Evolutionary conservation across 768 basidiomycete genomes (phyloP).

Genomic region (Tylopilus felleus): DNA sequence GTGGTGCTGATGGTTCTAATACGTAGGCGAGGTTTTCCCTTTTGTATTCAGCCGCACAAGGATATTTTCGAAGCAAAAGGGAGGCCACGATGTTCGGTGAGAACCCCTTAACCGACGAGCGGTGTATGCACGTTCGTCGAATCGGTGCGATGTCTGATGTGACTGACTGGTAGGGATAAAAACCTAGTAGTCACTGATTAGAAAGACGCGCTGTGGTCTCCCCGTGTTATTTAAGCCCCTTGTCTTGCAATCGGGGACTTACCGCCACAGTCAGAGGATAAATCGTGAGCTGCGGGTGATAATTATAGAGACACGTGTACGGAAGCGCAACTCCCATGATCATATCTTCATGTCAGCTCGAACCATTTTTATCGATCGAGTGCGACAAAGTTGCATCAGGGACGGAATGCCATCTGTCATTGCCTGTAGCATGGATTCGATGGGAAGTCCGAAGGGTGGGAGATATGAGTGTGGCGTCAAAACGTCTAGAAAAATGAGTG

Average conservation of each 20-base stretch:
- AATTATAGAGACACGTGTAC: background rate
- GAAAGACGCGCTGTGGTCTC: background rate
- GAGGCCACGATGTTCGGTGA: background rate
- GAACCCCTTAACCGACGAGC: background rate
- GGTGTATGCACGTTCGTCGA: constrained; percentile 15
- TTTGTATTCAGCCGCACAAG: background rate
- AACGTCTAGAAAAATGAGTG: background rate
- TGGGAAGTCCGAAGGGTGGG: background rate
- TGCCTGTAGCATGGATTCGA: background rate
- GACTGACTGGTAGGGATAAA: background rate
- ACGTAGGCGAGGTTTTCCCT: background rate
- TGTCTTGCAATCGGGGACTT: background rate
- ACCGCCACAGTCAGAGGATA: background rate
- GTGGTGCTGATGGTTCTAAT: background rate
- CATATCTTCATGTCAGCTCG: background rate
- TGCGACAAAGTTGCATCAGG: background rate
- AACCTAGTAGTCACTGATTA: background rate
- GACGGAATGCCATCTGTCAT: background rate
- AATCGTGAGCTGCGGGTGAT: background rate
- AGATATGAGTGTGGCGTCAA: background rate
- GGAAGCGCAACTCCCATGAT: background rate
- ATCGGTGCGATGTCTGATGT: background rate
- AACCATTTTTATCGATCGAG: background rate
- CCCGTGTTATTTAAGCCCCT: background rate
- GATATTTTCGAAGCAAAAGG: background rate